phyloP scores from a whole-genome alignment of 169 alveolate species.

The Plasmodium cynomolgi region DNA sequence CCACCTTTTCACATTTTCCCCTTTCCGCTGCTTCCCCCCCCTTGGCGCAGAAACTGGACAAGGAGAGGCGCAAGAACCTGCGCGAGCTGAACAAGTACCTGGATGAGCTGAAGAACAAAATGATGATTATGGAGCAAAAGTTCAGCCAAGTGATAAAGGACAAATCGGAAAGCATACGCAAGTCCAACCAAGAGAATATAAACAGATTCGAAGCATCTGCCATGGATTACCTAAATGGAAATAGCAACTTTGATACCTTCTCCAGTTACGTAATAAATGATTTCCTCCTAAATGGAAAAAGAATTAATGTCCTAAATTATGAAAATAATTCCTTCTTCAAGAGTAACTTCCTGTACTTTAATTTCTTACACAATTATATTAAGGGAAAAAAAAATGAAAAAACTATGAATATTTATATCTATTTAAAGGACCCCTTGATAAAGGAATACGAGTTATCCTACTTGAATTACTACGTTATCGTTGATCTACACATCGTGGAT shows the following conservation, averaged over 20 bases:
- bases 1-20: not conserved
- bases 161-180: not conserved
- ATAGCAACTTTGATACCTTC: constrained; percentile 37
- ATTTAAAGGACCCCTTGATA: constrained; percentile 49
- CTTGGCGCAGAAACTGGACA: constrained; percentile 28
- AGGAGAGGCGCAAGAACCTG: constrained; percentile 18
- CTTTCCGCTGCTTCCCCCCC: not conserved
- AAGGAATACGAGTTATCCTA: constrained; percentile 30
- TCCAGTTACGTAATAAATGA: constrained; percentile 60
- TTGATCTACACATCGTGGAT: constrained; percentile 33
- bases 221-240: constrained; percentile 9
- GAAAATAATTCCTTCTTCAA: constrained; percentile 48
- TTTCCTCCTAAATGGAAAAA: constrained; percentile 41
- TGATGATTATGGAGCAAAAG: constrained; percentile 16
- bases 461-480: constrained; percentile 38
- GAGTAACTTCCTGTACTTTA: constrained; percentile 30
- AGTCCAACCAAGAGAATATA: constrained; percentile 7
- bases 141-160: constrained; percentile 25
- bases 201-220: not conserved
- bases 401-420: constrained; percentile 27
- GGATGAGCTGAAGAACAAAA: constrained; percentile 7
- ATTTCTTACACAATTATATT: constrained; percentile 39
- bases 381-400: constrained; percentile 10
- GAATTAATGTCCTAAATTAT: constrained; percentile 49
- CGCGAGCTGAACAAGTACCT: constrained; percentile 10